Base-by-base conservation (phyloP, 2,329 filamentous ascomycete genomes). In the Arachnomyces sp. region DNA sequence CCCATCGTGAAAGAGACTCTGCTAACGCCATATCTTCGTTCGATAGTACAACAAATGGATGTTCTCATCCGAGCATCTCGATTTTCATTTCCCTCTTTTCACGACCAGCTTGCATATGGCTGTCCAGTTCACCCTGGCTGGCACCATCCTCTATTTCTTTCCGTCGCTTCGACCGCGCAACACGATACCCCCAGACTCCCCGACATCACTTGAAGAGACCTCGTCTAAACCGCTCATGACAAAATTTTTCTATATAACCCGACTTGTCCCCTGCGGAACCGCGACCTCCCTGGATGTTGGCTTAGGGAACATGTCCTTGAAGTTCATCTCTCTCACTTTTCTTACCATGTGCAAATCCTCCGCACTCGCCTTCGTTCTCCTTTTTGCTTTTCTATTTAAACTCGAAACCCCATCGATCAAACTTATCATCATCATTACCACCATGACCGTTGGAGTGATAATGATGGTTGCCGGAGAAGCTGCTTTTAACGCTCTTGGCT, bases 261-360 rank as follows among this genome's bases (percentile, higher is more conserved):
- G 92, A 46, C 86, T 98, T 49, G 85, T 86, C 2, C 92, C 92
- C 2, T 96, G 92, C 59, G 92, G 90, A 51, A 79, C 82, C 32
- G 89, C 92, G 4, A 98, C 92, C 1, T 92, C 90, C 9, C 75
- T 98, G 44, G 92, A 98, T 60, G 95, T 98, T 63, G 92, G 92
- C 11, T 68, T 98, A 43, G 92, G 92, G 48, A 98, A 98, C 59
- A 95, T 87, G 63, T 94, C 87, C 39, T 73, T 98, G 53, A 92
- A 90, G 63, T 95, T 93, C 62, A 96, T 98, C 54, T 89, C 86
- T 31, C 77, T 98, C 51, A 95, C 90, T 7, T 98, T 98, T 62
- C 94, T 95, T 66, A 98, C 92, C 44, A 96, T 98, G 92, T 96
- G 92, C 68, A 98, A 98, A 74, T 96, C 90, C 4, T 95, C 89